These are phyloP conservation scores for Claviceps sp. DNA, from an alignment of 2,329 filamentous ascomycete species.

Conservation along the genomic window DNA sequence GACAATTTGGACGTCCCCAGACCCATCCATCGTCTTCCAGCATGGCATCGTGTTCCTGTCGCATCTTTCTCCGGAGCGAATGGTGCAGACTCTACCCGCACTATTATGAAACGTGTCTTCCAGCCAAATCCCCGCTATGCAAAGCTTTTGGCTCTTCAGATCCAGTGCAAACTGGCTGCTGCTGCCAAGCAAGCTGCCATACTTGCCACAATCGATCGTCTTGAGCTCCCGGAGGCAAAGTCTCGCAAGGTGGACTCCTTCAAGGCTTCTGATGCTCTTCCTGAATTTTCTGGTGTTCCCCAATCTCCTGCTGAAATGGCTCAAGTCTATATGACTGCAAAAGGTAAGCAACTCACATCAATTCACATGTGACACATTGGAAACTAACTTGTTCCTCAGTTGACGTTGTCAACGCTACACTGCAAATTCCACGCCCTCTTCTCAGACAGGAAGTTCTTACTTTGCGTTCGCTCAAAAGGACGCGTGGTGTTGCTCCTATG, in stretches of 20 bases:
- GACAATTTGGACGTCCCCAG: conserved; percentile 9
- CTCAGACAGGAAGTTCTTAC: conserved; percentile 2
- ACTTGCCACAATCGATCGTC: neutral
- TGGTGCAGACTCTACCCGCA: conserved; percentile 6
- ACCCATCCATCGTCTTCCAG: conserved; percentile 13
- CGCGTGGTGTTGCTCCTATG: conserved; percentile 11
- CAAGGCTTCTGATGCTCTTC: neutral
- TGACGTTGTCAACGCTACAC: conserved; percentile 11
- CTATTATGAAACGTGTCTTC: conserved; percentile 21
- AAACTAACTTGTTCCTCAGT: conserved; percentile 9
- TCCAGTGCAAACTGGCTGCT: neutral
- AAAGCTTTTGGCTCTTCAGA: neutral
- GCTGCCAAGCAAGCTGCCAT: neutral
- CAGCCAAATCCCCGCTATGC: conserved; percentile 2
- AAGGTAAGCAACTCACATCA: conserved; percentile 12
- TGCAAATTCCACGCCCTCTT: neutral
- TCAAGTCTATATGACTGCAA: conserved; percentile 13
- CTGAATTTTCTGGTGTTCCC: neutral
- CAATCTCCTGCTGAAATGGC: conserved; percentile 5
- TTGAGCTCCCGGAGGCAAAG: conserved; percentile 6
- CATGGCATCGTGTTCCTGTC: conserved; percentile 19
- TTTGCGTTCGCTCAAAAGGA: conserved; percentile 2
- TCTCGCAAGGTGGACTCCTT: neutral
- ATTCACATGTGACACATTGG: neutral
- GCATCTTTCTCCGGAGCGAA: conserved; percentile 11